These are phyloP conservation scores for Aspergillus phoenicis DNA, from an alignment of 2,329 filamentous ascomycete genomes.

Conservation along the genomic window DNA sequence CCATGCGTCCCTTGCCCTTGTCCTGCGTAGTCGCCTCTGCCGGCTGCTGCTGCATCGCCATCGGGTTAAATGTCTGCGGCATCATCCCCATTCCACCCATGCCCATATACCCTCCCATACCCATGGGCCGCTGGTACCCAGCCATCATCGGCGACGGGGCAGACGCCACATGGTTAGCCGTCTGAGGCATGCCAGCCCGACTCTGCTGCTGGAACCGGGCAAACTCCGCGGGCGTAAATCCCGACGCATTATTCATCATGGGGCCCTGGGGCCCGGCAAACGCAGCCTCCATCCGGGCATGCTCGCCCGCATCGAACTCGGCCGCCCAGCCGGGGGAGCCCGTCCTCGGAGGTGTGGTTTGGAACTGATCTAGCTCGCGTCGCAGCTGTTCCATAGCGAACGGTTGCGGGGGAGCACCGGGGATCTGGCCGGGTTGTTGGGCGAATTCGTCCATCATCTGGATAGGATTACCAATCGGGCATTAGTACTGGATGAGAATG, in stretches of 20 bases:
- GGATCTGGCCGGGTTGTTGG: conserved; percentile 70
- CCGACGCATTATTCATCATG: conserved; percentile 52
- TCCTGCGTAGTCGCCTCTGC: conserved; percentile 58
- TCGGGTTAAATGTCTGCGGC: conserved; percentile 49
- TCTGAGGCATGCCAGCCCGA: conserved; percentile 59
- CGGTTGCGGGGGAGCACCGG: conserved; percentile 56
- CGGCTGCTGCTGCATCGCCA: conserved; percentile 50
- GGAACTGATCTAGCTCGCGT: conserved; percentile 60
- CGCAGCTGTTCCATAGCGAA: conserved; percentile 70
- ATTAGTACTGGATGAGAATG: conserved; percentile 5
- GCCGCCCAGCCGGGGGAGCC: conserved; percentile 64
- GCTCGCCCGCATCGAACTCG: conserved; percentile 64
- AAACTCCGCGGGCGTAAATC: conserved; percentile 83
- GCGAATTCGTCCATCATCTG: conserved; percentile 94
- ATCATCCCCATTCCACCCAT: conserved; percentile 57
- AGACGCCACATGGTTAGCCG: conserved; percentile 59
- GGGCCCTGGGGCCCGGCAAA: conserved; percentile 58
- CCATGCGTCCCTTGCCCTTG: conserved; percentile 80
- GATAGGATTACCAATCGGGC: conserved; percentile 30
- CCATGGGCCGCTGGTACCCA: conserved; percentile 49
- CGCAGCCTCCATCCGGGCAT: conserved; percentile 71
- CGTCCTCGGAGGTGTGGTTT: conserved; percentile 52
- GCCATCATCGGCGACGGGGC: conserved; percentile 64
- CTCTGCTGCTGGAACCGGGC: conserved; percentile 79
- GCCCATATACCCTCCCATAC: conserved; percentile 48